Evolutionary conservation across 306 rosid species (phyloP).

Genomic region (Coriaria nepalensis): DNA sequence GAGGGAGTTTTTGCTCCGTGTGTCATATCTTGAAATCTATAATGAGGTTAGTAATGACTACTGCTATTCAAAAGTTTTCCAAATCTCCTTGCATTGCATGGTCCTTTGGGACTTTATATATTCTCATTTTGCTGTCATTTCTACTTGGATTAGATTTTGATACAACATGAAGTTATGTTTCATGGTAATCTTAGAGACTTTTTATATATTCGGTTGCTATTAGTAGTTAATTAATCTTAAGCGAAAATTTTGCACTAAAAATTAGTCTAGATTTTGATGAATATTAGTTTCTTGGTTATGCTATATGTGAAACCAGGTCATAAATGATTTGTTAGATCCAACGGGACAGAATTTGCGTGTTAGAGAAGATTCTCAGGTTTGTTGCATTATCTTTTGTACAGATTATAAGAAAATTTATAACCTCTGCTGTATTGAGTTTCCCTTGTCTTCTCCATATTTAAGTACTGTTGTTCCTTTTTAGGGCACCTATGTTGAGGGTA

Average conservation of each 20-base stretch:
- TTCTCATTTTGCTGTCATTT: too few relatives aligned
- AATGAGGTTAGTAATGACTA: conserved; percentile 53
- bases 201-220: too few relatives aligned
- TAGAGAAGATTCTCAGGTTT: conserved; percentile 98
- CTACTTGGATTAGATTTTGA: too few relatives aligned
- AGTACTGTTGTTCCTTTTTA: conserved; percentile 20
- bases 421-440: not conserved
- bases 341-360: conserved; percentile 97
- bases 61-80: too few relatives aligned
- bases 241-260: too few relatives aligned
- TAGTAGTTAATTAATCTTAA: too few relatives aligned
- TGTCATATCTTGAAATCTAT: conserved; percentile 92
- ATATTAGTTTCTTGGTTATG: too few relatives aligned
- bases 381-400: conserved; percentile 8
- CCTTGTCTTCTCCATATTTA: conserved; percentile 6
- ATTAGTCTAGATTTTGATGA: too few relatives aligned
- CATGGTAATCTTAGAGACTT: too few relatives aligned
- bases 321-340: conserved; percentile 98
- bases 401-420: not conserved
- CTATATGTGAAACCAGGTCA: conserved; percentile 57
- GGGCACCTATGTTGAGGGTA: conserved; percentile 99
- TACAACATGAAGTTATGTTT: too few relatives aligned
- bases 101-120: too few relatives aligned
- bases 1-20: conserved; percentile 93
- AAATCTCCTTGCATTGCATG: too few relatives aligned